Conservation (phyloP, 2,329 filamentous ascomycete species). For the Stachybotrys chartarum region DNA sequence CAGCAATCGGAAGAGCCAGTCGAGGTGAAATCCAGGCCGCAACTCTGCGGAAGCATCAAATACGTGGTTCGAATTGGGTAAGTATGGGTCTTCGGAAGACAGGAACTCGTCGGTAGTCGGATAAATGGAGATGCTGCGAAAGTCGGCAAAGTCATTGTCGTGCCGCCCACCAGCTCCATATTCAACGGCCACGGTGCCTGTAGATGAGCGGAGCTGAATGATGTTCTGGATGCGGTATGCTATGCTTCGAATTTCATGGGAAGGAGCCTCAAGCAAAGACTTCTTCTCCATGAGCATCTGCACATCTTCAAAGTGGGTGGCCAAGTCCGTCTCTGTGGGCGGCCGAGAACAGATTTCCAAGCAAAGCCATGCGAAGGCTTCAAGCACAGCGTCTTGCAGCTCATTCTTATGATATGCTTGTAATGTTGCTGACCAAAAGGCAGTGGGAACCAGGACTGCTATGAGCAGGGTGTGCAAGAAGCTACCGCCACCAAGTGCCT, state of each 20-base stretch:
- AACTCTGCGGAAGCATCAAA: conserved; percentile 24
- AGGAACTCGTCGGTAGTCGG: conserved; percentile 60
- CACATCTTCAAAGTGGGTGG: conserved; percentile 10
- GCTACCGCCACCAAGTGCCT: conserved; percentile 5
- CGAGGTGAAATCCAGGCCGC: conserved; percentile 46
- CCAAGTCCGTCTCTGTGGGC: conserved; percentile 8
- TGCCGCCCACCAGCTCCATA: conserved; percentile 46
- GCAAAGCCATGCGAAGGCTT: conserved; percentile 40
- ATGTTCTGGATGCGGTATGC: conserved; percentile 31
- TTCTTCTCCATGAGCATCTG: conserved; percentile 14
- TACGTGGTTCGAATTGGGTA: conserved; percentile 44
- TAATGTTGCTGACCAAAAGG: conserved; percentile 45
- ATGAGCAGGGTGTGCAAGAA: conserved; percentile 26
- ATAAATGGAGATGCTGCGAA: conserved; percentile 53
- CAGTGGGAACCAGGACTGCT: conserved; percentile 41
- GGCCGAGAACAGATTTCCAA: conserved; percentile 30
- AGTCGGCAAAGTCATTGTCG: conserved; percentile 63
- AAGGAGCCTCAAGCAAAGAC: conserved; percentile 15
- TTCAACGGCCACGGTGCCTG: background rate
- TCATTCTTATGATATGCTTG: conserved; percentile 15
- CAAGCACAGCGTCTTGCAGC: conserved; percentile 15
- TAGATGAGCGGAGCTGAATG: conserved; percentile 20
- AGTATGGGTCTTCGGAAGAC: conserved; percentile 45
- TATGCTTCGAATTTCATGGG: conserved; percentile 14
- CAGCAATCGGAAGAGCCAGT: conserved; percentile 65